phyloP scores from a whole-genome alignment of 768 basidiomycete species.

The Lactarius akahatsu region DNA sequence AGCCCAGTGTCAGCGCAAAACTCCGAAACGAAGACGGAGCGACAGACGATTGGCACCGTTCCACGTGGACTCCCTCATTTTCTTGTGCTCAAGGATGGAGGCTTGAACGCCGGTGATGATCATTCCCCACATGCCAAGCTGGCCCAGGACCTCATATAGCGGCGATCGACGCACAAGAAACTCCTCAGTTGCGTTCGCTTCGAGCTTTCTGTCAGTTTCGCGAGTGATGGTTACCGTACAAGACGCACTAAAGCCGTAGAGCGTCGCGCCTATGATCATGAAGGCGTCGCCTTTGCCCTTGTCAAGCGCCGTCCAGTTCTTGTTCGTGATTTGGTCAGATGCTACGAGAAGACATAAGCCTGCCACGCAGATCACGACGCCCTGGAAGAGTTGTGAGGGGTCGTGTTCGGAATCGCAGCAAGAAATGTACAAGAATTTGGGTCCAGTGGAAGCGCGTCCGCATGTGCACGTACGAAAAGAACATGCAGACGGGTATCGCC shows the following conservation, averaged over 20 bases:
- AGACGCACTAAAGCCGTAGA: conserved; percentile 80
- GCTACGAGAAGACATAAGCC: conserved; percentile 80
- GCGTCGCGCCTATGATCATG: conserved; percentile 82
- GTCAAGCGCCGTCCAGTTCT: conserved; percentile 63
- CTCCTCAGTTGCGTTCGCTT: conserved; percentile 88
- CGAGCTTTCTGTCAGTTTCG: not conserved
- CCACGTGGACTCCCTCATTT: conserved; percentile 69
- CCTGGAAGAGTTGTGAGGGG: conserved; percentile 41
- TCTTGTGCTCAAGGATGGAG: conserved; percentile 66
- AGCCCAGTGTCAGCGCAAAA: conserved; percentile 21
- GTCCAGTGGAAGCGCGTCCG: conserved; percentile 80
- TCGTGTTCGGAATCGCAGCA: not conserved
- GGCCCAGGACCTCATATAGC: conserved; percentile 85
- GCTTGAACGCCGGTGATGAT: conserved; percentile 79
- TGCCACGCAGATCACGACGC: conserved; percentile 66
- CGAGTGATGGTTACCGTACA: not conserved
- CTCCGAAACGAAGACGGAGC: not conserved
- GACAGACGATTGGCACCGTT: conserved; percentile 65
- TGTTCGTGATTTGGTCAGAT: conserved; percentile 75
- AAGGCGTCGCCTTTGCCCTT: conserved; percentile 80
- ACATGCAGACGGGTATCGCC: conserved; percentile 86
- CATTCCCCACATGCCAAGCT: conserved; percentile 82
- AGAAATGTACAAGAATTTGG: conserved; percentile 60
- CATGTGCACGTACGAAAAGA: conserved; percentile 84
- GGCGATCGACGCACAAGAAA: conserved; percentile 79